These are phyloP conservation scores for Astrothelium subdiscretum DNA, from an alignment of 495 filamentous ascomycete species.

Conservation along the genomic window DNA sequence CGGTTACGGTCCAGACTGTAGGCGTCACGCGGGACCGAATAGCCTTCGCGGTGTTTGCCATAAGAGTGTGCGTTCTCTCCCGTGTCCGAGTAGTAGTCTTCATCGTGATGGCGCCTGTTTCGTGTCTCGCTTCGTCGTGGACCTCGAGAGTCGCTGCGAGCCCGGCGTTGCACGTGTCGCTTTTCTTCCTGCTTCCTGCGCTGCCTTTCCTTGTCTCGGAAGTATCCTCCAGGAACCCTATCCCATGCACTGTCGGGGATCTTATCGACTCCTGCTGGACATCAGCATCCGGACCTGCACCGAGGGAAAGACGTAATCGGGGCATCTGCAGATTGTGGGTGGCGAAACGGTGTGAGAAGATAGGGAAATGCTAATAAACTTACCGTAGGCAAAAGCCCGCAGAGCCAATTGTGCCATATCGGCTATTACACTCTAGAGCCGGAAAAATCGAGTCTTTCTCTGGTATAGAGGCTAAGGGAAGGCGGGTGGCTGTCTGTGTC, in stretches of 20 bases:
- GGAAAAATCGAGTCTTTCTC: not conserved
- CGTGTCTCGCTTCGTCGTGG: not conserved
- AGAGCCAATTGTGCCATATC: constrained; percentile 1
- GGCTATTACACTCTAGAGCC: not conserved
- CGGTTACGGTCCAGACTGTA: not conserved
- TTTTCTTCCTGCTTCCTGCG: not conserved
- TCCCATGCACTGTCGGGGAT: constrained; percentile 29
- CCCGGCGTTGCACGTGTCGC: not conserved
- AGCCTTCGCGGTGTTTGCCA: not conserved
- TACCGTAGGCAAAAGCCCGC: constrained; percentile 1
- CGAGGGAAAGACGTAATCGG: too few species aligned
- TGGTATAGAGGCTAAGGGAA: too few species aligned
- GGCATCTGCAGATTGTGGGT: too few species aligned
- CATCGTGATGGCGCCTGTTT: constrained; percentile 3
- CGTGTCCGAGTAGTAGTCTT: not conserved
- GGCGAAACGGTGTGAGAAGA: too few species aligned
- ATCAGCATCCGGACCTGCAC: too few species aligned
- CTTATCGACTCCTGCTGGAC: constrained; percentile 20
- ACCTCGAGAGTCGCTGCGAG: not conserved
- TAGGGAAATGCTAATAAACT: not conserved
- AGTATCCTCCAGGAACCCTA: constrained; percentile 27
- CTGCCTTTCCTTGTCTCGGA: constrained; percentile 18
- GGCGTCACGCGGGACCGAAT: not conserved
- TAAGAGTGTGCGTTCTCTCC: not conserved
- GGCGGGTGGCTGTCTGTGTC: too few species aligned